Conservation (phyloP, 2,329 filamentous ascomycete genomes). For the Lecanicillium sp. region DNA sequence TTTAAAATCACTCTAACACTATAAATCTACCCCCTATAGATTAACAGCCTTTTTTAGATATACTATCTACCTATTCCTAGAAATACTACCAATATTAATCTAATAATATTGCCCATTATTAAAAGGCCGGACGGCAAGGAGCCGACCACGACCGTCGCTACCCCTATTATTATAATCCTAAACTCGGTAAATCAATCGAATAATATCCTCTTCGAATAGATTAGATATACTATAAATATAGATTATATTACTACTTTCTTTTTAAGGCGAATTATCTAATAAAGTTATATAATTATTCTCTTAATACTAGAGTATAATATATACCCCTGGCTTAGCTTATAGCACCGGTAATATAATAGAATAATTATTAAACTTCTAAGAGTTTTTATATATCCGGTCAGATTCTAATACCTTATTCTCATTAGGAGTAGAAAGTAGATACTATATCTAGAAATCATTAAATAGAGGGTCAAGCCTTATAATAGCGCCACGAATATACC, state of each 20-base stretch:
- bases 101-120: background rate
- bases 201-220: background rate
- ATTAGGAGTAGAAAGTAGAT: background rate
- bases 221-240: background rate
- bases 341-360: background rate
- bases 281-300: constrained; percentile 1
- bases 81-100: background rate
- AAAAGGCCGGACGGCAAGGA: background rate
- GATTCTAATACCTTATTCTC: background rate
- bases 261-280: background rate
- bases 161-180: background rate
- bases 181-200: background rate
- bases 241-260: background rate
- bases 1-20: background rate
- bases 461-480: background rate
- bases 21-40: background rate
- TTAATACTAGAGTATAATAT: background rate
- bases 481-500: constrained; percentile 5
- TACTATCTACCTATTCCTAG: background rate
- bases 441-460: background rate
- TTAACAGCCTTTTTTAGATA: background rate
- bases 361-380: background rate
- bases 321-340: background rate
- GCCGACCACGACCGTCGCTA: background rate
- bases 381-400: background rate